Conservation (phyloP, 129 eudicot genomes). For the Artemisia argyi region DNA sequence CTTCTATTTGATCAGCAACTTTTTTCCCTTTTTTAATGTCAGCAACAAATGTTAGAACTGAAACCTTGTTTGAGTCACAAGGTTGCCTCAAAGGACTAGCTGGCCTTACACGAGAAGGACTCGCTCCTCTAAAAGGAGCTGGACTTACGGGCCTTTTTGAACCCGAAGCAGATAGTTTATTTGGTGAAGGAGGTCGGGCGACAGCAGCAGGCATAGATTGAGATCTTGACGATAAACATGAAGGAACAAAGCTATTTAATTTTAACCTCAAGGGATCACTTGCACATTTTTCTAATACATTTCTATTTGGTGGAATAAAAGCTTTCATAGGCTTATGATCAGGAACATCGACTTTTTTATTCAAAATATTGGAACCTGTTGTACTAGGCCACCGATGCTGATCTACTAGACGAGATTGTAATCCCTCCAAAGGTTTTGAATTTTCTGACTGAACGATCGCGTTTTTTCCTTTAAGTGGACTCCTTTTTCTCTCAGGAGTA, state of each 20-base stretch:
- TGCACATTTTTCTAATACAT: slow-evolving; percentile 43
- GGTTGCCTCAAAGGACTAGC: slow-evolving; percentile 84
- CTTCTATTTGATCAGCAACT: slow-evolving; percentile 68
- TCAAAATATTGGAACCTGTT: slow-evolving; percentile 33
- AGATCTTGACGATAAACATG: slow-evolving; percentile 32
- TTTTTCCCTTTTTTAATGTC: slow-evolving; percentile 83
- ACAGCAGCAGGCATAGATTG: slow-evolving; percentile 25
- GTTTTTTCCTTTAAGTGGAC: slow-evolving; percentile 80
- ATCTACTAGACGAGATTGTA: slow-evolving; percentile 33
- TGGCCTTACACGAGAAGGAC: slow-evolving; percentile 73
- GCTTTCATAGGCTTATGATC: slow-evolving; percentile 40
- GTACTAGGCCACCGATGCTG: slow-evolving; percentile 82
- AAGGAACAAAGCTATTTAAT: slow-evolving; percentile 35
- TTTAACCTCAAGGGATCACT: slow-evolving; percentile 50
- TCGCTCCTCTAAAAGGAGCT: slow-evolving; percentile 58
- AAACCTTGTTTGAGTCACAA: slow-evolving; percentile 52
- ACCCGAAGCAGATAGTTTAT: slow-evolving; percentile 30
- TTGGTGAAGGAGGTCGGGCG: slow-evolving; percentile 59
- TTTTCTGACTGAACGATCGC: slow-evolving; percentile 64
- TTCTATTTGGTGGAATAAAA: slow-evolving; percentile 34
- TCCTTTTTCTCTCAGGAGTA: slow-evolving; percentile 89
- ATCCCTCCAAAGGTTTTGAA: slow-evolving; percentile 48
- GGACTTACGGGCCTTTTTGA: slow-evolving; percentile 49
- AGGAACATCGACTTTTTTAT: slow-evolving; percentile 42
- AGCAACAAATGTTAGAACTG: slow-evolving; percentile 83